Conservation (phyloP, 371 early-diverging fungal species). For the Caulochytrium protostelioides region DNA sequence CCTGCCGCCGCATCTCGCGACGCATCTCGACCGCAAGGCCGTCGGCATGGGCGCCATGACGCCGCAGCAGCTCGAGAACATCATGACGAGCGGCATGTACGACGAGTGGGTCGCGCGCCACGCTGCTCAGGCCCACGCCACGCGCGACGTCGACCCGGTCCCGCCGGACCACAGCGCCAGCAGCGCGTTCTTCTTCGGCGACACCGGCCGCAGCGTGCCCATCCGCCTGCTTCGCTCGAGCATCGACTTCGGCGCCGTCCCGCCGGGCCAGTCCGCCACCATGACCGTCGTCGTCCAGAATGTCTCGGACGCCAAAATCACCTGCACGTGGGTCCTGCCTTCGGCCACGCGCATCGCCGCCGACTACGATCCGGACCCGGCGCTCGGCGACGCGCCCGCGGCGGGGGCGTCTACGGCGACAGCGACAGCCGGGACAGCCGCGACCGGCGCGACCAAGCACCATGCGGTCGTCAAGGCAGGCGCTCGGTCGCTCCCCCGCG, state of each 20-base stretch:
- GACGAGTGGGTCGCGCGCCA: too few species aligned
- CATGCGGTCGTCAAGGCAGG: too few species aligned
- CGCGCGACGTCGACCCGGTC: conserved; percentile 9
- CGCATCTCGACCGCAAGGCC: conserved; percentile 5
- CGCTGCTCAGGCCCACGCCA: too few species aligned
- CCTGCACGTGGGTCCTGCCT: conserved; percentile 1
- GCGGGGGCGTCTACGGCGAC: too few species aligned
- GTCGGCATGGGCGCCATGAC: background rate
- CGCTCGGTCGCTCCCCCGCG: too few species aligned
- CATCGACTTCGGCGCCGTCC: conserved; percentile 26
- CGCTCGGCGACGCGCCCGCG: background rate
- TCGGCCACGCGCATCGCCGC: background rate
- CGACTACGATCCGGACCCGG: background rate
- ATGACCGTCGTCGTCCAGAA: conserved; percentile 16
- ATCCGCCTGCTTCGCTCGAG: conserved; percentile 15
- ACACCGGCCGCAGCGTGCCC: conserved; percentile 6
- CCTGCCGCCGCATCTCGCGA: conserved; percentile 11
- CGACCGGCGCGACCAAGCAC: too few species aligned
- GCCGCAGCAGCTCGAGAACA: conserved; percentile 4
- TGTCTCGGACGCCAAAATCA: conserved; percentile 23
- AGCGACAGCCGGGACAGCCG: too few species aligned
- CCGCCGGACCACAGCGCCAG: conserved; percentile 7
- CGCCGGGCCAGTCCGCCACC: conserved; percentile 18
- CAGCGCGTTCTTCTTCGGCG: background rate
- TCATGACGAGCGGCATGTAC: too few species aligned